Base-by-base conservation (phyloP, 108 stramenopile genomes). In the Fistulifera pelliculosa region DNA sequence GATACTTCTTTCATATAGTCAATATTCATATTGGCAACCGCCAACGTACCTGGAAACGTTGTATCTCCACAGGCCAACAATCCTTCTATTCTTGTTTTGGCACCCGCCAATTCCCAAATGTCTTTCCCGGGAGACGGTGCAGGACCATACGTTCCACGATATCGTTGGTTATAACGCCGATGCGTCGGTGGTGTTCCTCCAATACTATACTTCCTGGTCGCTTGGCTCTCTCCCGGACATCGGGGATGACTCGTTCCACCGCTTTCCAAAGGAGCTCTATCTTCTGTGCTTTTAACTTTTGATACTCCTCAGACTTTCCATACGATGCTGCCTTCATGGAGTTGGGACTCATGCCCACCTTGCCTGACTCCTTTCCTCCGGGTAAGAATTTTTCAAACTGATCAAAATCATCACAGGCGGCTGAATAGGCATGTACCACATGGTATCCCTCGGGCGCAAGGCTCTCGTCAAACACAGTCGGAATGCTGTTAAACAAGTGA, bases 401-500 rank as follows among this genome's bases (percentile, higher is more conserved):
- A 14, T 71, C 69, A 59, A 86, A 95, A 50, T 66, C 64, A 45
- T 94, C 92, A 41, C 76, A 79, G 6, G 85, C 94, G 4, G 94
- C 90, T 0, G 88, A 77, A 55, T 94, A 94, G 12, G 85, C 90
- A 59, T 95, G 94, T 0, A 94, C 65, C 10, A 90, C 66, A 59
- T 95, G 94, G 38, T 87, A 83, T 4, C 94, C 92, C 8, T 80
- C 76, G 14, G 94, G 94, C 8, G 92, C 90, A 27, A 95, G 58
- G 5, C 66, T 55, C 2, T 83, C 69, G 60, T 95, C 94, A 47
- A 94, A 90, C 11, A 93, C 64, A 2, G 90, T 77, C n/a, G 86
- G 85, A 41, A 90, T 87, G 3, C 80, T 85, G 31, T 35, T 35
- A 35, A 35, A 35, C 31, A 35, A 35, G 31, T n/a, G n/a, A n/a